These are phyloP conservation scores for Lactuca saligna DNA, from an alignment of 129 eudicot genomes.

Conservation along the genomic window DNA sequence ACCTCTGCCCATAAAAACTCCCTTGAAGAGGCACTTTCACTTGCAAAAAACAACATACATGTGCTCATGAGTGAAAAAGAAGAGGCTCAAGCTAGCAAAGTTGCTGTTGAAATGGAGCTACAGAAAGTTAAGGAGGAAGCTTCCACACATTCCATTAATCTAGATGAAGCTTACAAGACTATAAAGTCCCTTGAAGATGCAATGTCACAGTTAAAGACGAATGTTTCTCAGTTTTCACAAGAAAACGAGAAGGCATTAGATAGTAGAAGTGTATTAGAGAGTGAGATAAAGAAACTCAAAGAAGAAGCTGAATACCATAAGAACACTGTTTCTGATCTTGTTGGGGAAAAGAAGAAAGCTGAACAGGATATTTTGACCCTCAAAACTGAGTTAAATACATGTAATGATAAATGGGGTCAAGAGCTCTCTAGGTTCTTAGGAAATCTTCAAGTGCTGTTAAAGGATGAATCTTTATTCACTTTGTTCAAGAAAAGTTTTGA, in stretches of 20 bases:
- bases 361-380: slow-evolving; percentile 58
- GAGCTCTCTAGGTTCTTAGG: slow-evolving; percentile 59
- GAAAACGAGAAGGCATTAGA: slow-evolving; percentile 53
- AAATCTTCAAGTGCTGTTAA: slow-evolving; percentile 46
- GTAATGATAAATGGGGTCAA: slow-evolving; percentile 34
- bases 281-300: slow-evolving; percentile 69
- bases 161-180: slow-evolving; percentile 56
- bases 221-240: slow-evolving; percentile 47
- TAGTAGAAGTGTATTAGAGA: slow-evolving; percentile 47
- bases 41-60: slow-evolving; percentile 58
- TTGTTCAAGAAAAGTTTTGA: slow-evolving; percentile 45
- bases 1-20: too few species aligned
- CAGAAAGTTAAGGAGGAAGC: slow-evolving; percentile 58
- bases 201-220: slow-evolving; percentile 49
- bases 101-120: slow-evolving; percentile 57
- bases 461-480: slow-evolving; percentile 62
- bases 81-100: slow-evolving; percentile 55
- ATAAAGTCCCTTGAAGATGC: slow-evolving; percentile 75
- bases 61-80: slow-evolving; percentile 60
- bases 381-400: slow-evolving; percentile 50
- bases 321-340: slow-evolving; percentile 43
- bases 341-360: slow-evolving; percentile 45
- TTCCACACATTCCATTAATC: slow-evolving; percentile 42
- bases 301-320: slow-evolving; percentile 58
- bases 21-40: slow-evolving; percentile 38